These are phyloP conservation scores for Pichia sp. DNA, from an alignment of 1,139 yeast genomes.

Conservation along the genomic window DNA sequence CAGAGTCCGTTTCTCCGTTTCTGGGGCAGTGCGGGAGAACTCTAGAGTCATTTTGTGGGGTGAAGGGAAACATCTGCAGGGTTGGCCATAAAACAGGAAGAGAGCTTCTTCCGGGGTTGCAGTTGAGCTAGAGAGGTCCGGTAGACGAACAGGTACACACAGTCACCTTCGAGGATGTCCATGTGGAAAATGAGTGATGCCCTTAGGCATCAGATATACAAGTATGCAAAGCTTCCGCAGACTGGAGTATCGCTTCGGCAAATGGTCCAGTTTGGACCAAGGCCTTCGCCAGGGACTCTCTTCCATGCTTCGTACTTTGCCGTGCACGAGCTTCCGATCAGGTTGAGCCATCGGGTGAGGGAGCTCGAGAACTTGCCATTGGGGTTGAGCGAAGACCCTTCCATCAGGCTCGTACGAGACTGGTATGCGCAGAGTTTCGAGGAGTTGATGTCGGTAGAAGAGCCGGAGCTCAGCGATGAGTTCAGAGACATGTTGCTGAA, in stretches of 20 bases:
- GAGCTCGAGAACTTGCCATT: slow-evolving; percentile 79
- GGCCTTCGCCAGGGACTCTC: slow-evolving; percentile 72
- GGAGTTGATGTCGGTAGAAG: slow-evolving; percentile 60
- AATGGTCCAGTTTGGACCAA: slow-evolving; percentile 89
- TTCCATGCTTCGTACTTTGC: slow-evolving; percentile 83
- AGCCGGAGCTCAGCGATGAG: slow-evolving; percentile 38
- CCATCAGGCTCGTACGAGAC: slow-evolving; percentile 70
- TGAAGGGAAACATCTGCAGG: background rate
- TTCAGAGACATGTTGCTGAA: slow-evolving; percentile 12
- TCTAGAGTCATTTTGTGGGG: slow-evolving; percentile 2
- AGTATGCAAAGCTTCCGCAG: slow-evolving; percentile 71
- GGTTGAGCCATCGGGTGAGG: slow-evolving; percentile 81
- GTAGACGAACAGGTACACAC: background rate
- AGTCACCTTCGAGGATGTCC: slow-evolving; percentile 13
- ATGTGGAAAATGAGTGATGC: slow-evolving; percentile 30
- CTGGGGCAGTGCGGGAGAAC: slow-evolving; percentile 1
- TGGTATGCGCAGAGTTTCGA: slow-evolving; percentile 94
- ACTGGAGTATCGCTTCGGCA: slow-evolving; percentile 81
- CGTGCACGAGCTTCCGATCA: slow-evolving; percentile 81
- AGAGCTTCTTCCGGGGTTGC: no score
- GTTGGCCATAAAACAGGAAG: no score
- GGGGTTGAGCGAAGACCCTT: slow-evolving; percentile 68
- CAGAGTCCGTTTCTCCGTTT: slow-evolving; percentile 13
- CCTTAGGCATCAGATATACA: slow-evolving; percentile 32
- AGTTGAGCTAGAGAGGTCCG: no score